Evolutionary conservation across 305 asterid species (phyloP).

Genomic region (Solanum chacoense): DNA sequence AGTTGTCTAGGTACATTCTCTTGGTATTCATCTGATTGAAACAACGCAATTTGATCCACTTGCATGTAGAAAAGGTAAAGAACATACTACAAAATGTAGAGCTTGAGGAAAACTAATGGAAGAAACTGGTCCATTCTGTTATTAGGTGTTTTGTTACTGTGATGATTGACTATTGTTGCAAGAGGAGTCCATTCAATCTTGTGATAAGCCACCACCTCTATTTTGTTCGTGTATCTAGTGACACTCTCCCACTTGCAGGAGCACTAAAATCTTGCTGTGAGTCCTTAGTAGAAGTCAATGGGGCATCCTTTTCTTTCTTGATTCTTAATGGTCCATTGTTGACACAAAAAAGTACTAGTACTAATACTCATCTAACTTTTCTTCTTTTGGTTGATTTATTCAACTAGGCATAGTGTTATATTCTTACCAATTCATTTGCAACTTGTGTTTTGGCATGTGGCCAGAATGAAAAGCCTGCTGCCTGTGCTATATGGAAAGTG

Average conservation of each 20-base stretch:
- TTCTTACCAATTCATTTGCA: not conserved
- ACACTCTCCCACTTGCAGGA: conserved; percentile 26
- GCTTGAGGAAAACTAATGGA: not conserved
- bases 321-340: conserved; percentile 8
- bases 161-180: conserved; percentile 8
- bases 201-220: conserved; percentile 10
- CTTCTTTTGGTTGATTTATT: not conserved
- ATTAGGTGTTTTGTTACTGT: not conserved
- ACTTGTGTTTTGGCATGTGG: not conserved
- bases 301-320: conserved; percentile 7
- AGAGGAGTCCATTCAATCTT: conserved; percentile 10
- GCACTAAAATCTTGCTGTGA: conserved; percentile 19
- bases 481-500: not conserved
- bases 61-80: not conserved
- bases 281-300: conserved; percentile 11
- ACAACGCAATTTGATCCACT: not conserved
- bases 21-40: not conserved
- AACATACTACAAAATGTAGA: not conserved
- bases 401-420: not conserved
- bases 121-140: not conserved
- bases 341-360: not conserved
- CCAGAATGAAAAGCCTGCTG: not conserved
- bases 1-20: not conserved
- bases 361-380: not conserved
- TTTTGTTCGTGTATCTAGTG: conserved; percentile 8